These are phyloP conservation scores for Pyrenochaeta sp. DNA, from an alignment of 2,329 filamentous ascomycete species.

Conservation along the genomic window DNA sequence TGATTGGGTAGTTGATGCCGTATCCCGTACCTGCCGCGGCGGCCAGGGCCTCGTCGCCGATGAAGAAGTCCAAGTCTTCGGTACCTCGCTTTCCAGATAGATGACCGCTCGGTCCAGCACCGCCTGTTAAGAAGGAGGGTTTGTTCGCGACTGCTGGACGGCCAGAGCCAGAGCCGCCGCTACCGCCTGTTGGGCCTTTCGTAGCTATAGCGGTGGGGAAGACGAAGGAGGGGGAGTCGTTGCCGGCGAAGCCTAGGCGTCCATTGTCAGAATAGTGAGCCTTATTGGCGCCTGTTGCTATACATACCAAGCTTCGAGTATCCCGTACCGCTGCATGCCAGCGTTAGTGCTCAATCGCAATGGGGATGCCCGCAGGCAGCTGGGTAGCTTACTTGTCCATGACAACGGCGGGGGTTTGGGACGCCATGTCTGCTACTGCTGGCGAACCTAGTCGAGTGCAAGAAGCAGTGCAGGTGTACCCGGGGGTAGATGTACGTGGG, in stretches of 20 bases:
- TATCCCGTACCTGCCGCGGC: constrained; percentile 89
- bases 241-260: constrained; percentile 88
- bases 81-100: constrained; percentile 92
- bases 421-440: constrained; percentile 74
- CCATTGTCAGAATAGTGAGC: constrained; percentile 46
- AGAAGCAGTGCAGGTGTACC: constrained; percentile 34
- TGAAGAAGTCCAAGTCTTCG: constrained; percentile 98
- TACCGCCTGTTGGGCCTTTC: constrained; percentile 76
- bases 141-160: constrained; percentile 92
- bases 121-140: constrained; percentile 91
- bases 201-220: constrained; percentile 99
- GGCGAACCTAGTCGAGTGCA: constrained; percentile 18
- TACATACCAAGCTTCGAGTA: constrained; percentile 95
- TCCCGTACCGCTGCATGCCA: constrained; percentile 84
- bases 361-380: constrained; percentile 38
- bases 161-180: constrained; percentile 81
- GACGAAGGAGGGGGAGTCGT: constrained; percentile 98
- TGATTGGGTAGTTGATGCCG: constrained; percentile 95
- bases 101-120: constrained; percentile 82
- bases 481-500: constrained; percentile 23
- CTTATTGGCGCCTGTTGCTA: neutral
- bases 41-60: constrained; percentile 92
- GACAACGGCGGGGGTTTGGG: constrained; percentile 99
- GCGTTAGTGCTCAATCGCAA: constrained; percentile 47
- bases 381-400: constrained; percentile 95